Percentiles rank a stretch among this genome's conserved stretches.
These are phyloP conservation scores for Stylosanthes scabra DNA, from an alignment of 331 rosid species.

Conservation along the genomic window DNA sequence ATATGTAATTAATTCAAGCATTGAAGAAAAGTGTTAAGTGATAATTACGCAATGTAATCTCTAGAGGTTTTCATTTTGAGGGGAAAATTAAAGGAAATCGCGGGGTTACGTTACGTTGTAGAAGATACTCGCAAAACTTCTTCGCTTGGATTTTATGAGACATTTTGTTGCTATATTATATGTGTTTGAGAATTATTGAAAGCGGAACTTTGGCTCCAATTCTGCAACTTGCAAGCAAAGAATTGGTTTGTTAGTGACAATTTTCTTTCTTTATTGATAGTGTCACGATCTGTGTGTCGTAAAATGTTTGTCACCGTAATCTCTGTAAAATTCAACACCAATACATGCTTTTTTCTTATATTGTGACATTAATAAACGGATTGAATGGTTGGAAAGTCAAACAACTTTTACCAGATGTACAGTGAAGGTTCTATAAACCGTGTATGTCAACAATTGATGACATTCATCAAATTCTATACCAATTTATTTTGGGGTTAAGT, in stretches of 20 bases:
- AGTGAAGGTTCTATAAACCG: too few relatives aligned
- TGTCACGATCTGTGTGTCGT: not conserved
- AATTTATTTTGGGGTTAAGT: too few relatives aligned
- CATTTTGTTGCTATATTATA: not conserved
- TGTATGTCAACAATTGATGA: too few relatives aligned
- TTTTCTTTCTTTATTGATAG: not conserved
- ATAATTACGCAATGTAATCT: too few relatives aligned
- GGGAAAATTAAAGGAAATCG: not conserved
- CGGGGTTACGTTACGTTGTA: not conserved
- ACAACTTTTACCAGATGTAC: too few relatives aligned
- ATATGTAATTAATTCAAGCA: too few relatives aligned
- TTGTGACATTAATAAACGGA: too few relatives aligned
- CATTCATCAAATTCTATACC: too few relatives aligned
- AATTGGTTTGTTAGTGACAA: not conserved
- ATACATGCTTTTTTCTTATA: not conserved
- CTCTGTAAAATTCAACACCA: not conserved
- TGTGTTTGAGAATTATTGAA: not conserved
- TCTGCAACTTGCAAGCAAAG: conserved; percentile 12
- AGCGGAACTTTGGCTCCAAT: not conserved
- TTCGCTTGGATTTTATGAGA: not conserved
- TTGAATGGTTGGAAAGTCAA: too few relatives aligned
- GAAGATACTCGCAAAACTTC: not conserved
- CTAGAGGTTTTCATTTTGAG: not conserved
- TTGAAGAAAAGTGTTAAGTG: too few relatives aligned
- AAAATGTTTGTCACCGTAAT: not conserved